Evolutionary conservation across 1,284 basidiomycete genomes (phyloP).

Genomic region (Moniliophthora roreri): DNA sequence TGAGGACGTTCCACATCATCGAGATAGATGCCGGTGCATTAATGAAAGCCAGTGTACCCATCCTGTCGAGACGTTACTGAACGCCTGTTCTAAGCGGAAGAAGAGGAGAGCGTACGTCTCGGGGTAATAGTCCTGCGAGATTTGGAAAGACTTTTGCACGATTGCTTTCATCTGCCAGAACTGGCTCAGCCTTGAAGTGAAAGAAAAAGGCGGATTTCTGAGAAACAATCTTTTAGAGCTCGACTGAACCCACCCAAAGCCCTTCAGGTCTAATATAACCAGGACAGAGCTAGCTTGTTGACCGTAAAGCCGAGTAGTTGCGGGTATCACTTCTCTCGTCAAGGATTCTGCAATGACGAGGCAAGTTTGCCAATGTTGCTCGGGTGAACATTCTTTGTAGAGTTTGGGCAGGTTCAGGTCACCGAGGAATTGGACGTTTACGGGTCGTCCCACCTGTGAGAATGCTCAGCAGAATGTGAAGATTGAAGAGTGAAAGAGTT

Average conservation of each 20-base stretch:
- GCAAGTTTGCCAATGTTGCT: conserved; percentile 62
- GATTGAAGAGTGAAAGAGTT: conserved; percentile 21
- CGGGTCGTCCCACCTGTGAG: conserved; percentile 59
- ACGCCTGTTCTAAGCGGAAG: too few species aligned
- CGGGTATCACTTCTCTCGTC: conserved; percentile 64
- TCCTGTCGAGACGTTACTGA: conserved; percentile 32
- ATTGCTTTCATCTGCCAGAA: conserved; percentile 76
- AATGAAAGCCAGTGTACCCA: conserved; percentile 67
- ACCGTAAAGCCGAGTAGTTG: conserved; percentile 52
- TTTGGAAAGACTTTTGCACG: conserved; percentile 58
- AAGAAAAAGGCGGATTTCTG: conserved; percentile 1
- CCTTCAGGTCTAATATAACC: conserved; percentile 68
- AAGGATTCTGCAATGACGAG: conserved; percentile 63
- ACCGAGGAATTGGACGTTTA: conserved; percentile 66
- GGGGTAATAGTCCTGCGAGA: conserved; percentile 76
- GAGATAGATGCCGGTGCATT: conserved; percentile 73
- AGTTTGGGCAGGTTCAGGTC: conserved; percentile 59
- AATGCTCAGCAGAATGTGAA: too few species aligned
- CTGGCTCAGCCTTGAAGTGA: conserved; percentile 46
- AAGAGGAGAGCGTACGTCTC: conserved; percentile 53
- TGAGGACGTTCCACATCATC: conserved; percentile 66
- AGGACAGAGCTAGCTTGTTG: conserved; percentile 49
- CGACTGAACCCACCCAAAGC: conserved; percentile 52
- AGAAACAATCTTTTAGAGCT: background rate
- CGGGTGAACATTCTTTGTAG: conserved; percentile 58